These are phyloP conservation scores for Yamagishiella unicocca DNA, from an alignment of 139 green algal species.

Conservation along the genomic window DNA sequence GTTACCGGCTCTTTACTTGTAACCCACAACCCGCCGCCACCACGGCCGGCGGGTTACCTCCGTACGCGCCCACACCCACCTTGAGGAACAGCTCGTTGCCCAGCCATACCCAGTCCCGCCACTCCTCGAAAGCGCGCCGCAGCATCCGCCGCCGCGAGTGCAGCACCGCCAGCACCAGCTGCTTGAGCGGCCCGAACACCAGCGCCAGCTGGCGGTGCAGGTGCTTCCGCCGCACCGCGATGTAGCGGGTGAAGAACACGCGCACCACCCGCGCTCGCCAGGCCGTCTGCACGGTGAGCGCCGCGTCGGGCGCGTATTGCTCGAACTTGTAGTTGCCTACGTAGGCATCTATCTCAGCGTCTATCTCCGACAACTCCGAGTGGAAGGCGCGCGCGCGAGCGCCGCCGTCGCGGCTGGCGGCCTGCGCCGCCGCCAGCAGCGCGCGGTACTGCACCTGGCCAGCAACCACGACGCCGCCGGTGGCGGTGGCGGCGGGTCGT, in stretches of 20 bases:
- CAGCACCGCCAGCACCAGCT: conserved; percentile 50
- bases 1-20: no score
- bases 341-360: conserved; percentile 48
- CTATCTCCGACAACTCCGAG: conserved; percentile 13
- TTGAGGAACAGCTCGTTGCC: conserved; percentile 55
- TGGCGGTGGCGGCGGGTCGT: neutral
- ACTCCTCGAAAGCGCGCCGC: conserved; percentile 55
- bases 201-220: conserved; percentile 7
- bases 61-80: conserved; percentile 7
- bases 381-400: conserved; percentile 24
- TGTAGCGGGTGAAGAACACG: conserved; percentile 47
- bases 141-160: conserved; percentile 48
- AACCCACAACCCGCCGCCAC: no score
- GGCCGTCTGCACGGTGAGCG: conserved; percentile 49
- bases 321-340: conserved; percentile 49
- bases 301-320: conserved; percentile 43
- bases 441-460: conserved; percentile 36
- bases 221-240: neutral
- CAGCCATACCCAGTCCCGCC: conserved; percentile 51
- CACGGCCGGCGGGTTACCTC: no score
- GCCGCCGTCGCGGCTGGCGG: neutral
- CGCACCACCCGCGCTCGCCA: conserved; percentile 47
- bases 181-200: conserved; percentile 41
- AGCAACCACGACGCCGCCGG: neutral
- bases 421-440: conserved; percentile 19